Base-by-base conservation (phyloP, 345 rosid species). In the Melastoma malabathricum region DNA sequence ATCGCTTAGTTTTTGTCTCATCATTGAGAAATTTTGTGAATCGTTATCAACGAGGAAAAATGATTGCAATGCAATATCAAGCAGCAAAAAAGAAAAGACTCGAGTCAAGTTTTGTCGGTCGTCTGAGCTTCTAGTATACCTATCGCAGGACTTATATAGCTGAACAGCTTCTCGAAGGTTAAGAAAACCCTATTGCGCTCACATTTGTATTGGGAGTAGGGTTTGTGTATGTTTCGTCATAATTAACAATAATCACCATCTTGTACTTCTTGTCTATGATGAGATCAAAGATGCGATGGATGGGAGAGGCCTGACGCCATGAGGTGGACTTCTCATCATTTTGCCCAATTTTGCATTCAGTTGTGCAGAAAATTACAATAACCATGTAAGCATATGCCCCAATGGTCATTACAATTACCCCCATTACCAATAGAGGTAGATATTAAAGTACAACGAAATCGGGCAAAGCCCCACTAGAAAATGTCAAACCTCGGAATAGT, bases 321-420 rank as follows among this genome's bases (percentile, higher is more conserved):
- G 81, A 44, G 84, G 80, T 0, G 80, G 83, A 56, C 80, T 80
- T 72, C 83, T 78, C 88, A 80, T 83, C 92, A 83, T 69, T 45
- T 75, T 62, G 17, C 44, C 48, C 48, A 86, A 65, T 7, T 75
- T 68, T 39, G 76, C 85, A 52, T 83, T 60, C 68, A 86, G 72
- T 88, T 86, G 72, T 74, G 61, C 38, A 49, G 50, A 20, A n/a
- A 17, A 41, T 25, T 23, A 18, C 19, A 16, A 14, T 45, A 18
- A 1, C 18, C 4, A 43, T 16, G 3, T 10, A 23, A 22, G 38
- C 38, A 31, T 31, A 31, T 2, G 2, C 10, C 38, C 1, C 3
- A 5, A 5, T 9, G 38, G 38, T 2, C 25, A 22, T 22, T 2
- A 22, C 25, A 22, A 22, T 22, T 22, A 4, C 4, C 25, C 25